Conservation (phyloP, 2,329 filamentous ascomycete species). For the Ophiobolus disseminans region DNA sequence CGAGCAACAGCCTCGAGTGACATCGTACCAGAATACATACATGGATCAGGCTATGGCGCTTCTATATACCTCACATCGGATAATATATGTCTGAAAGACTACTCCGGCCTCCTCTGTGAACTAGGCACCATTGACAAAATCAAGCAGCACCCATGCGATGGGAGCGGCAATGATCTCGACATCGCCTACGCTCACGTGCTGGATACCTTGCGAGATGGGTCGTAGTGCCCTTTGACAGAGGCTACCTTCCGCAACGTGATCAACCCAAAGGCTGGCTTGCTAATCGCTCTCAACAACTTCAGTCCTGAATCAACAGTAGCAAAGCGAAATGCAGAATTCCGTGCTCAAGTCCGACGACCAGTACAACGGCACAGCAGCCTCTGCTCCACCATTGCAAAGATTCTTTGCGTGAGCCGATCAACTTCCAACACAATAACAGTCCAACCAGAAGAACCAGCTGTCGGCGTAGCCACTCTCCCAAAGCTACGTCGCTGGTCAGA, state of each 20-base stretch:
- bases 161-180: background rate
- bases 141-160: background rate
- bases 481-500: constrained; percentile 9
- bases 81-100: background rate
- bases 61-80: too few species aligned
- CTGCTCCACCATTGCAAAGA: too few species aligned
- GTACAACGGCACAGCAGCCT: too few species aligned
- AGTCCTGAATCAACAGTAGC: background rate
- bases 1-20: background rate
- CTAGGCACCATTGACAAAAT: background rate
- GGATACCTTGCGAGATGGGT: background rate
- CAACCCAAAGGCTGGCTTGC: background rate
- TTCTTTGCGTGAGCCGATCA: background rate
- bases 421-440: background rate
- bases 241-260: background rate
- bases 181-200: background rate
- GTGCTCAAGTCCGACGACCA: too few species aligned
- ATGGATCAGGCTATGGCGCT: too few species aligned
- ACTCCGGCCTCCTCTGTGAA: background rate
- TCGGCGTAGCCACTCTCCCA: background rate
- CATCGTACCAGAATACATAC: too few species aligned
- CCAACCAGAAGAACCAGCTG: background rate
- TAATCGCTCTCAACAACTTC: background rate
- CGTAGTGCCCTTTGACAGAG: background rate
- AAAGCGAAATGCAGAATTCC: background rate